Evolutionary conservation across 805 yeast genomes (phyloP), one percentile per base, ranked within the genome.

Genomic region (Yamadazyma nakazawae): DNA sequence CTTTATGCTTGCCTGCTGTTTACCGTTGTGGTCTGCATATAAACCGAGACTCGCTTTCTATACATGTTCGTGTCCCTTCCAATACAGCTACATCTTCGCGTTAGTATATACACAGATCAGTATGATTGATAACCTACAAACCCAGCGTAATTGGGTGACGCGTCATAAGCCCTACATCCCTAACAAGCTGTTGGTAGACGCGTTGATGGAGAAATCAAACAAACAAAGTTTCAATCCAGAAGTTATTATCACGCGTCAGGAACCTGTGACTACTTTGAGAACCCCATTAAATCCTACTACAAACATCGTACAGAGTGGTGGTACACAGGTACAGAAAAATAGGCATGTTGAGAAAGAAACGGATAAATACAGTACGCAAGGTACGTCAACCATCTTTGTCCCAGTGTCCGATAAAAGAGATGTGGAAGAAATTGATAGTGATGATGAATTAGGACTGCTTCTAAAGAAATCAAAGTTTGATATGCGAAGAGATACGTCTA

Each of bases 131-230:
- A 59, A 59, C 48, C 38, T 58, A 36, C 46, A 47, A 19, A 46
- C 48, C 11, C 62, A 59, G 21, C 38, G 42, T 18, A 43, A 46
- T 24, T 59, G 63, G 63, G 35, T 58, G 18, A 32, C 34, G 5
- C 47, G 52, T 34, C 36, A 26, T 11, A 49, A 47, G 25, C 61
- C 61, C 12, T 54, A 53, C 39, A 18, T 57, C 14, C 59, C 56
- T 13, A n/a, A 12, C 21, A n/a, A 5, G 32, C 9, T 5, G 26
- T 18, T 44, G 10, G 17, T 37, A 9, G 37, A 32, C 18, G 16
- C 34, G 24, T 7, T 24, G 16, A 26, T 19, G 40, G 41, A 34
- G 17, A 16, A 13, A 18, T 19, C 41, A 4, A 28, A 9, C 21
- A 10, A 17, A 19, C n/a, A 7, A n/a, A 34, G 13, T n/a, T 43